Conservation (phyloP, 148 eudicot genomes). For the Chenopodium album region DNA sequence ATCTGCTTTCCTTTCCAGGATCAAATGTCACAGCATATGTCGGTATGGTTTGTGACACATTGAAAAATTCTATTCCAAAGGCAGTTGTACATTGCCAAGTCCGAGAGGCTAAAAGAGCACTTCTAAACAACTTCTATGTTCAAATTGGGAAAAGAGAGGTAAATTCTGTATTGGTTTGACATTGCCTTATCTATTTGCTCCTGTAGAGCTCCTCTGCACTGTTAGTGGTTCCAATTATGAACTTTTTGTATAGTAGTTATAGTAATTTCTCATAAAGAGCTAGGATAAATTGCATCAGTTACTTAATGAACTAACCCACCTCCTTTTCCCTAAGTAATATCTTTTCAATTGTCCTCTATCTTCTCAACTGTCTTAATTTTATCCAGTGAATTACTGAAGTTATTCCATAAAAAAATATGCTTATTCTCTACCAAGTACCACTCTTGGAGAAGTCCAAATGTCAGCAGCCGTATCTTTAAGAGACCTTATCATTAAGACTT, state of each 20-base stretch:
- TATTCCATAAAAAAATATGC: neutral
- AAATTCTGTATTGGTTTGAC: conserved; percentile 16
- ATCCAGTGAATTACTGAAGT: neutral
- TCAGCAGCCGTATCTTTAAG: neutral
- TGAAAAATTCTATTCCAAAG: conserved; percentile 84
- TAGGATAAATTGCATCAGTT: neutral
- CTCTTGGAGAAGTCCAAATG: neutral
- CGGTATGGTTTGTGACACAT: conserved; percentile 81
- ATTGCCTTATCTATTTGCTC: conserved; percentile 8
- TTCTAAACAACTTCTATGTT: conserved; percentile 79
- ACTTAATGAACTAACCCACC: neutral
- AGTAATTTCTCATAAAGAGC: neutral
- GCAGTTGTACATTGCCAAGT: conserved; percentile 98
- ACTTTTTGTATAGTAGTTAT: neutral
- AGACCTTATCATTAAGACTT: neutral
- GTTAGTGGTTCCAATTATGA: neutral
- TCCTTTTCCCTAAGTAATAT: neutral
- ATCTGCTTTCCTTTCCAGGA: conserved; percentile 45
- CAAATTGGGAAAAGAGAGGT: conserved; percentile 93
- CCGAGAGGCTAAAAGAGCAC: conserved; percentile 74
- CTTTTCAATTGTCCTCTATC: neutral
- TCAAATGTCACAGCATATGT: conserved; percentile 87
- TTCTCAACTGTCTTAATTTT: neutral
- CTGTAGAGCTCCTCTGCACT: neutral
- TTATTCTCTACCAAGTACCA: neutral